These are phyloP conservation scores for Trypanosoma caninum DNA, from an alignment of 208 protist species.

Conservation along the genomic window DNA sequence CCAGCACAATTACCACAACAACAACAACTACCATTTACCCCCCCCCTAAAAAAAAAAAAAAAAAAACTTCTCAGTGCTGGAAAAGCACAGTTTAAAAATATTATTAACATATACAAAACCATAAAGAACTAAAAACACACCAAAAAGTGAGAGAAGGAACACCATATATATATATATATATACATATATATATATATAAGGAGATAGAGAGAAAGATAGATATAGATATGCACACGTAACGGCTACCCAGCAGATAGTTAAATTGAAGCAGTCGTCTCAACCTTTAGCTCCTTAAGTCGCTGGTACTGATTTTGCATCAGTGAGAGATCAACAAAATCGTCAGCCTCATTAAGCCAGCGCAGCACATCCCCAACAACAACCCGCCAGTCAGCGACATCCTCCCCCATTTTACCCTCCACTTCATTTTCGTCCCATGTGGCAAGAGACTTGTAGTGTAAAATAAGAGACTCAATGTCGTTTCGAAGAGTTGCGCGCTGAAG, in stretches of 20 bases:
- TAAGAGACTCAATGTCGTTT: conserved; percentile 60
- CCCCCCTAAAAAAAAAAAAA: conserved; percentile 5
- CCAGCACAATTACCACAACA: background rate
- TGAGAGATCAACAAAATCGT: conserved; percentile 13
- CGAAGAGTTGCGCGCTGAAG: conserved; percentile 44
- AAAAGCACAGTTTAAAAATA: conserved; percentile 1
- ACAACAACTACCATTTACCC: background rate
- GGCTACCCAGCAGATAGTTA: background rate
- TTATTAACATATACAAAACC: background rate
- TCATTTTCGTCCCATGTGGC: conserved; percentile 28
- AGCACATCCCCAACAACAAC: conserved; percentile 28
- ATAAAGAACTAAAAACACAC: background rate
- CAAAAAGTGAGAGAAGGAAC: background rate
- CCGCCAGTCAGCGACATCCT: conserved; percentile 27
- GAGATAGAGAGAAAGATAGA: background rate
- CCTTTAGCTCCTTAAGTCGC: conserved; percentile 32
- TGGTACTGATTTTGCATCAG: conserved; percentile 16
- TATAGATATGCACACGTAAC: background rate
- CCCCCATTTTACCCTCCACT: background rate
- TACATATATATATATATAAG: background rate
- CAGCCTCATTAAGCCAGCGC: conserved; percentile 43
- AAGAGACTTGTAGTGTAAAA: conserved; percentile 48
- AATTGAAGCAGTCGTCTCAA: background rate
- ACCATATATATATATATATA: background rate
- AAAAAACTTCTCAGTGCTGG: background rate